phyloP scores from a whole-genome alignment of 345 rosid species.

The Syzygium aqueum region DNA sequence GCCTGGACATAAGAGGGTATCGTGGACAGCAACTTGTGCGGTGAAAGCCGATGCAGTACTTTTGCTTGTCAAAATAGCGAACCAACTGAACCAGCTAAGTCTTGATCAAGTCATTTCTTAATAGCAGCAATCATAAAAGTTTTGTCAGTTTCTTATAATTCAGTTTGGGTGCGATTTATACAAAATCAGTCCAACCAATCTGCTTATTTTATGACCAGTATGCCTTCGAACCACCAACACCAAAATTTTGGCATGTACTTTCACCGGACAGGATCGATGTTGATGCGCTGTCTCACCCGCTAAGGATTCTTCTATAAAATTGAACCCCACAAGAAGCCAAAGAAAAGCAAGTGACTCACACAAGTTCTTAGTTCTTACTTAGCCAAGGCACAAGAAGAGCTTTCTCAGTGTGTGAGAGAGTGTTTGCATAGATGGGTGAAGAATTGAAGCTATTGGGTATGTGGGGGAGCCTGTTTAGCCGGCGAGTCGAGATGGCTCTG shows the following conservation, averaged over 20 bases:
- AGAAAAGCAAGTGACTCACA: not conserved
- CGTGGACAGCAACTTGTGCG: not conserved
- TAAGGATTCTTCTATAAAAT: not conserved
- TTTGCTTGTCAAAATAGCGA: not conserved
- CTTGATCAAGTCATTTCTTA: not conserved
- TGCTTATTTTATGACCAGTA: not conserved
- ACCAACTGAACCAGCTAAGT: not conserved
- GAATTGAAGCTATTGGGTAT: constrained; percentile 28
- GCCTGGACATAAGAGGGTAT: not conserved
- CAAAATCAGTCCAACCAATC: not conserved
- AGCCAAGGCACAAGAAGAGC: not conserved
- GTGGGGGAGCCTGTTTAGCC: constrained; percentile 36
- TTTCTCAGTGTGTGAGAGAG: not conserved
- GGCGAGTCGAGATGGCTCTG: constrained; percentile 37
- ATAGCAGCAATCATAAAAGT: not conserved
- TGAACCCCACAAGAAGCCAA: not conserved
- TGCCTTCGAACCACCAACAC: not conserved
- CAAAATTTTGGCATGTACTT: not conserved
- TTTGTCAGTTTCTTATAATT: not conserved
- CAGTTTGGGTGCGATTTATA: not conserved
- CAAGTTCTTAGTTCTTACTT: not conserved
- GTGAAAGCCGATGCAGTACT: not conserved
- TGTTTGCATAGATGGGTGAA: not conserved
- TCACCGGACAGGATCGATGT: not conserved
- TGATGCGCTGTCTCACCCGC: not conserved